Base-by-base conservation (phyloP, 768 basidiomycete species). In the Termitomyces sp. region DNA sequence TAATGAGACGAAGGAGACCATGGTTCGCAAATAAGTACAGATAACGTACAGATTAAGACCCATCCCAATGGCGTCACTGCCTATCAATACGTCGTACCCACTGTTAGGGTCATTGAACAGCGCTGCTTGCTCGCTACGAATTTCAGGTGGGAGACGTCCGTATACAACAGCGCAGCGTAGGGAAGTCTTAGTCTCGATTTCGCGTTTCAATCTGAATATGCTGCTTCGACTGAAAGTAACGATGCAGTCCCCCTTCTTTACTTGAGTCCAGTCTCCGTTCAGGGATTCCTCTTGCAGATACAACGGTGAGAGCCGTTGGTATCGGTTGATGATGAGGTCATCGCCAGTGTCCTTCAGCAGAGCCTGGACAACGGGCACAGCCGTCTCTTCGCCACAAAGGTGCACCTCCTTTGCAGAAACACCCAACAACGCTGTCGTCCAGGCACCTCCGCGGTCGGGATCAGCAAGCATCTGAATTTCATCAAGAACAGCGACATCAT, bases 381-480 rank as follows among this genome's bases (percentile, higher is more conserved):
- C 94, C 2, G 89, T 87, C 63, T 93, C 94, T 68, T 99, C 97
- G 4, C 97, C 97, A 65, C 97, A 98, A 1, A 99, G 78, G 71
- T 99, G 97, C 1, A 99, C 64, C 66, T 98, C 95, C 28, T 78
- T 75, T 2, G 94, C 94, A 54, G 78, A 70, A 1, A 87, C 49
- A 2, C 91, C 90, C 19, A 97, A 70, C 1, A 99, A 79, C 0
- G 94, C 94, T 12, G 68, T 65, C 10, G 90, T 89, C 96, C 97
- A 99, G 0, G 83, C 84, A 26, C 72, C 75, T 0, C 97, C 97
- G 15, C 97, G 84, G 3, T 84, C 75, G 0, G 76, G 70, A 68
- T 98, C 93, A 0, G 81, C 81, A 17, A 98, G 83, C 89, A 98
- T 89, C 74, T 98, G 97, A 48, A 99, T 98, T 74, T 98, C 96